Base-by-base conservation (phyloP, 768 basidiomycete species). In the Dentipellis sp. region DNA sequence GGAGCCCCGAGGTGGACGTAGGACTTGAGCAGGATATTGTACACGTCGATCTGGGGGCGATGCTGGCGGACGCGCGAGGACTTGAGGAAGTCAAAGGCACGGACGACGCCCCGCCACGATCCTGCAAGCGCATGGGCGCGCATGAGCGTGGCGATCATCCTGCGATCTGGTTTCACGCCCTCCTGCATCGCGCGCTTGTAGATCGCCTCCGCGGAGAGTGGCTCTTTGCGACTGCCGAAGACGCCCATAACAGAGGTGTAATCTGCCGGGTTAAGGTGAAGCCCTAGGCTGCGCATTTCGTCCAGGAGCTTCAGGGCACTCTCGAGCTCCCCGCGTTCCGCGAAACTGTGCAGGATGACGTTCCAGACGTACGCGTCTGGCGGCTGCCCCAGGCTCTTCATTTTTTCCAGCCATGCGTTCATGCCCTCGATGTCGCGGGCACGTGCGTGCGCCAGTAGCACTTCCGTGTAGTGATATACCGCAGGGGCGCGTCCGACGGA, bases 1-100 rank as follows among this genome's bases (percentile, higher is more conserved):
- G 94, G 91, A 2, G 90, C 81, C 22, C 88, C 91, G 37, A 90
- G 78, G 49, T 86, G 73, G 53, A 95, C 80, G 64, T 91, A 88
- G 2, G 91, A 91, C 69, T 90, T 91, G 61, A 95, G 71, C 22
- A 97, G 75, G 22, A 82, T 82, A 67, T 92, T 92, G 69, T 83
- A 85, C 52, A 86, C 76, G 50, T 82, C 77, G 65, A 86, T 76
- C 42, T 78, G 72, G 39, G 83, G 71, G 52, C 72, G 67, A 45
- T 73, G 67, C 42, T 72, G 65, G 54, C 72, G 68, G 54, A 61
- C 50, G 10, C 65, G 64, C 29, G 72, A 66, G 37, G 71, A 62
- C 38, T 69, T 67, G 47, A 91, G 71, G 60, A 79, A 82, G 60
- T 86, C 80, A 64, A 87, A 95, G 11, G 82, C 72, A 21, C 79